phyloP scores from a whole-genome alignment of 495 filamentous ascomycete species.

The Daldinia childiae region DNA sequence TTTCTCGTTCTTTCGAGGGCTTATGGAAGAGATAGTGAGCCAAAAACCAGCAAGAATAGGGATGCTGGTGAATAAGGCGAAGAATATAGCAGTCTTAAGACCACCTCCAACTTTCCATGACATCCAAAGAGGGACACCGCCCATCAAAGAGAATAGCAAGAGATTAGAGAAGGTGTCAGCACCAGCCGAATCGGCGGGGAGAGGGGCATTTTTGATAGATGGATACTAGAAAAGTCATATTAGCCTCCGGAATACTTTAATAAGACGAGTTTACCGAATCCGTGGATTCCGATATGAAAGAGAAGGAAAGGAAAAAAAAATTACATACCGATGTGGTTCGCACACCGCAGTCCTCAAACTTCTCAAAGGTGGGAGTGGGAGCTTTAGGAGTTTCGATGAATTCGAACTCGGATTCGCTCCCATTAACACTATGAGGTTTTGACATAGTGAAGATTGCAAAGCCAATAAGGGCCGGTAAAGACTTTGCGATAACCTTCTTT shows the following conservation, averaged over 20 bases:
- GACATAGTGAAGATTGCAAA: constrained; percentile 53
- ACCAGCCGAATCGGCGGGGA: constrained; percentile 79
- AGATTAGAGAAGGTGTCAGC: constrained; percentile 75
- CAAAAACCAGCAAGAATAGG: constrained; percentile 79
- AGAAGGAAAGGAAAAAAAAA: constrained; percentile 19
- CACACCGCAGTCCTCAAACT: constrained; percentile 75
- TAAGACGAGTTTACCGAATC: not conserved
- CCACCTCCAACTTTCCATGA: constrained; percentile 76
- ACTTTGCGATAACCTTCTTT: constrained; percentile 29
- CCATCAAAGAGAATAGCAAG: constrained; percentile 66
- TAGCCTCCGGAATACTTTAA: not conserved
- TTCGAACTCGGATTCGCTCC: constrained; percentile 69
- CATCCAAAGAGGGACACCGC: constrained; percentile 71
- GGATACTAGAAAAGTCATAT: constrained; percentile 64
- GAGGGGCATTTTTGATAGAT: constrained; percentile 80
- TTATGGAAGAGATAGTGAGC: constrained; percentile 70
- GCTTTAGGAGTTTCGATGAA: constrained; percentile 81
- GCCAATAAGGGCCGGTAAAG: constrained; percentile 30
- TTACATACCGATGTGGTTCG: constrained; percentile 75
- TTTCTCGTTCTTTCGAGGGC: constrained; percentile 82
- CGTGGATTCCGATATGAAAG: constrained; percentile 3
- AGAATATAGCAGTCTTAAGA: constrained; percentile 75
- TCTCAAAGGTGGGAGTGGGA: constrained; percentile 63
- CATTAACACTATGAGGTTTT: constrained; percentile 58
- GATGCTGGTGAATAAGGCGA: constrained; percentile 69